Base-by-base conservation (phyloP, 2,329 filamentous ascomycete genomes). In the Bipolaris oryzae region DNA sequence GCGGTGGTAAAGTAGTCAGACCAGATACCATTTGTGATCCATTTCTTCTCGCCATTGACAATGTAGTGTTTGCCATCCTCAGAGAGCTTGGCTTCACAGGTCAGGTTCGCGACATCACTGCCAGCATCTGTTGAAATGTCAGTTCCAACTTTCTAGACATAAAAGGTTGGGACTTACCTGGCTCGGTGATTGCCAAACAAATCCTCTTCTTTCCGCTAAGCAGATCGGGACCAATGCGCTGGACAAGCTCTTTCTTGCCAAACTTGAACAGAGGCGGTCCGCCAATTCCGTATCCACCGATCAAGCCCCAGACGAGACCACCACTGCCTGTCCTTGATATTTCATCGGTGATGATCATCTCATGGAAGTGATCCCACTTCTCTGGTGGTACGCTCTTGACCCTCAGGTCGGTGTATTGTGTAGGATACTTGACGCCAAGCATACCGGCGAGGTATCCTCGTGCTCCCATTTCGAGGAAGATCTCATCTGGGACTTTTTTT, bases 21-120 rank as follows among this genome's bases (percentile, higher is more conserved):
- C 92, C 92, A 97, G 72, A 97, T 87, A 72, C 95, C 95, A 79
- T 99, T 99, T 71, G 94, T 98, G 78, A 98, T 98, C 94, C 95
- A 98, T 82, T 99, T 99, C 89, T 99, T 98, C 86, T 97, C 94
- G 53, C 95, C 95, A 74, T 98, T 99, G 79, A 99, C 95, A 67
- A 98, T 98, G 80, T 96, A 99, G 81, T 98, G 92, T 83, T 98
- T 98, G 73, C 95, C 95, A 71, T 99, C 95, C 68, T 95, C 90
- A 62, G 86, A 91, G 55, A 98, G 85, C 83, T 96, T 96, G 23
- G 95, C 95, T 82, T 98, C 93, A 77, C 94, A 98, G 13, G 89
- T 95, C 66, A 99, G 77, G 79, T 96, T 98, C 57, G 95, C 95
- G 9, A 99, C 95, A 75, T 99, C 95, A 64, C 88, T 92, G 42